A percentile compares a stretch with the other conserved stretches of the same genome.
Evolutionary conservation across 805 yeast species (phyloP).

Genomic region (Candida mattraensis): DNA sequence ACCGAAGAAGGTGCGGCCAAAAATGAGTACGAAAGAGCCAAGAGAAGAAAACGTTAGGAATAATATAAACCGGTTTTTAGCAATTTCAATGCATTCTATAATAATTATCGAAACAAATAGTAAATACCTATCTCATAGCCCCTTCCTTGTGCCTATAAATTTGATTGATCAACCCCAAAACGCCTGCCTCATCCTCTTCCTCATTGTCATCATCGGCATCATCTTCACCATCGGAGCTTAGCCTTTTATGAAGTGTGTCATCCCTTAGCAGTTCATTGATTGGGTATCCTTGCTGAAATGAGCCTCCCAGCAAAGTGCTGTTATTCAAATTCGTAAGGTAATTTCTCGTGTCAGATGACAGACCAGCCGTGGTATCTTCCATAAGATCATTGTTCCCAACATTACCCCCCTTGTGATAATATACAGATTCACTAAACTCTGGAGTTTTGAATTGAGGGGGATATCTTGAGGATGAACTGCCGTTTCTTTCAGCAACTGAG

Average conservation of each 20-base stretch:
- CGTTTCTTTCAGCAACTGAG: constrained; percentile 15
- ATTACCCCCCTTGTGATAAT: constrained; percentile 6
- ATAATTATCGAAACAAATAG: constrained; percentile 11
- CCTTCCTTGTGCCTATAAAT: constrained; percentile 57
- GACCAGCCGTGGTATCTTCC: constrained; percentile 33
- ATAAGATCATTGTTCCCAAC: constrained; percentile 17
- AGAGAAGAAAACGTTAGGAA: constrained; percentile 58
- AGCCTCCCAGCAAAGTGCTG: constrained; percentile 42
- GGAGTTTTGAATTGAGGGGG: constrained; percentile 22
- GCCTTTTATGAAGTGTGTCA: constrained; percentile 10
- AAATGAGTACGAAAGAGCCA: constrained; percentile 88
- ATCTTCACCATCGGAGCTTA: constrained; percentile 14
- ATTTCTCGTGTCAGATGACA: constrained; percentile 23
- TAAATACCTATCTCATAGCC: constrained; percentile 9
- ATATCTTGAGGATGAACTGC: constrained; percentile 20
- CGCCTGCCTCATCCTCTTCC: constrained; percentile 39
- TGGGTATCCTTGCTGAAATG: constrained; percentile 40
- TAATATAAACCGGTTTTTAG: constrained; percentile 23
- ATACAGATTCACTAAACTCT: constrained; percentile 18
- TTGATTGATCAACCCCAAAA: constrained; percentile 73
- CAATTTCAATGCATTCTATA: no score
- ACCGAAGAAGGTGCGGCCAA: constrained; percentile 95
- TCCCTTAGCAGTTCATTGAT: constrained; percentile 23
- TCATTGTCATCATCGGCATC: constrained; percentile 36
- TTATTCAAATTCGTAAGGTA: constrained; percentile 28